phyloP scores from a whole-genome alignment of 208 protist genomes.

The Porcisia hertigi region DNA sequence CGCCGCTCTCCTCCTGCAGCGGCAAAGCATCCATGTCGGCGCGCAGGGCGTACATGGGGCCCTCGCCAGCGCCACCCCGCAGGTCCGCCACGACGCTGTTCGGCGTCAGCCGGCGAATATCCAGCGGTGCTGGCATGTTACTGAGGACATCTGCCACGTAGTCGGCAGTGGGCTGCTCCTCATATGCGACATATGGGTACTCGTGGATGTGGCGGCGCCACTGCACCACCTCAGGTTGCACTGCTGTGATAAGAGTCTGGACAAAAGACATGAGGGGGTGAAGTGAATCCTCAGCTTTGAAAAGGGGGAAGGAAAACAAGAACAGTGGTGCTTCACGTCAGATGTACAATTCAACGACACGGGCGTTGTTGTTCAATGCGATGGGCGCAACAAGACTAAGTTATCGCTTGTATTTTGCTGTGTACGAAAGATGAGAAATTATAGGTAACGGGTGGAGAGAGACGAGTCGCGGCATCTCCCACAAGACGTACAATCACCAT shows the following conservation, averaged over 20 bases:
- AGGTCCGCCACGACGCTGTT: slow-evolving; percentile 64
- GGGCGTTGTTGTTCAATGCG: neutral
- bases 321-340: neutral
- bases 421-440: neutral
- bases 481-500: neutral
- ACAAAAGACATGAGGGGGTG: slow-evolving; percentile 35
- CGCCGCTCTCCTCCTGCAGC: slow-evolving; percentile 60
- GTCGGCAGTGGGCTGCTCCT: slow-evolving; percentile 68
- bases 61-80: slow-evolving; percentile 44
- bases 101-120: slow-evolving; percentile 47
- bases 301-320: neutral
- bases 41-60: slow-evolving; percentile 63
- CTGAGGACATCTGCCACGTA: slow-evolving; percentile 56
- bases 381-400: neutral
- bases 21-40: slow-evolving; percentile 78
- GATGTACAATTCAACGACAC: neutral
- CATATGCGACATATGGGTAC: slow-evolving; percentile 52
- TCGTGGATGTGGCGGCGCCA: slow-evolving; percentile 77
- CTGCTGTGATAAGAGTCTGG: slow-evolving; percentile 39
- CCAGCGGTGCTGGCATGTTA: slow-evolving; percentile 44
- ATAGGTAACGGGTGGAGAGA: neutral
- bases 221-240: slow-evolving; percentile 57
- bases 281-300: neutral
- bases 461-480: neutral
- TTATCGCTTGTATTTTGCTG: too few relatives aligned